Base-by-base conservation (phyloP, 106 monocot genomes). In the Allium cepa region DNA sequence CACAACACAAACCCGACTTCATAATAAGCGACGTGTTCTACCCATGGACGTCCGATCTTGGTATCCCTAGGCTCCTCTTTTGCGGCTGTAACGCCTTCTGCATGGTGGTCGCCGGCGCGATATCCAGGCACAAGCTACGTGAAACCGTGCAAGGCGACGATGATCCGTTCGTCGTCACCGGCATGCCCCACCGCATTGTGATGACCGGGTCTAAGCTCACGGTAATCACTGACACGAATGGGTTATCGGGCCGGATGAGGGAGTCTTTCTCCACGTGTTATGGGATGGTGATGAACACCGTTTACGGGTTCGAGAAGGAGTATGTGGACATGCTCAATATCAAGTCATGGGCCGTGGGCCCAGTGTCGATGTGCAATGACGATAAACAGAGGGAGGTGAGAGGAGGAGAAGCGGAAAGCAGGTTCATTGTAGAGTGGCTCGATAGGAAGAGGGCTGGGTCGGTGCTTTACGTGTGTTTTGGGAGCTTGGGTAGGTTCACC, bases 261-360 rank as follows among this genome's bases (percentile, higher is more conserved):
- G 50, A 48, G 18, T 16, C 66, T 8, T 14, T 68, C 5, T 5
- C 8, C 6, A 49, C 45, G 60, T 68, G 75, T 58, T 69, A 72
- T 22, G 82, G 82, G 26, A 67, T 55, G 49, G 63, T 75, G 0
- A 59, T 75, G 60, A 82, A 78, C 67, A 71, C 63, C 9, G 70
- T 75, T 53, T 13, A 63, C 11, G 78, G 77, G 67, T 12, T 78
- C 9, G 82, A 78, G 62, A 17, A 67, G 0, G 71, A 62, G 5
- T 78, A 78, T 16, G 47, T 59, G 8, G 52, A 66, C 3, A 15
- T 28, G 69, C 14, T 59, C 9, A 4, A 5, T 0, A 9, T 7
- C 0, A 67, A 57, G 47, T 69, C 70, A 10, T 84, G 80, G 73
- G 63, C 52, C 17, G 77, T 77, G 10, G 84, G 84, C 2, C 84